Conservation (phyloP, 352 stramenopile genomes). For the Globisporangium orthogonon region DNA sequence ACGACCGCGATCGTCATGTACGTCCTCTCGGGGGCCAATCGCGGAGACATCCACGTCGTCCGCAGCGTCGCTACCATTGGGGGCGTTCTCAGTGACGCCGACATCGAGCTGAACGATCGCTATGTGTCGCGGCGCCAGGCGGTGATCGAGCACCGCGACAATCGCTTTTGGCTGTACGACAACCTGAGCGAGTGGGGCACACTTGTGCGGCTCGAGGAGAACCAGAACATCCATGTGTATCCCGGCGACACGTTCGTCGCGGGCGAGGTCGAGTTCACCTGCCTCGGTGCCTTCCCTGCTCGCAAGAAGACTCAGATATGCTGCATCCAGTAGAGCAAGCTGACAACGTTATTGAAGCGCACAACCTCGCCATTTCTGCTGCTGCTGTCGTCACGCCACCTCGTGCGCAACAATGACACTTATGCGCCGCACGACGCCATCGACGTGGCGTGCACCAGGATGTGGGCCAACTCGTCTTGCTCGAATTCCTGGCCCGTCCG, state of each 20-base stretch:
- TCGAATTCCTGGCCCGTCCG: constrained; percentile 51
- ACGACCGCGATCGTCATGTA: constrained; percentile 64
- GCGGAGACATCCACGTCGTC: constrained; percentile 73
- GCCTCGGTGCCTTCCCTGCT: constrained; percentile 51
- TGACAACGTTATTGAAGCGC: not conserved
- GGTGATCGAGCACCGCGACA: constrained; percentile 68
- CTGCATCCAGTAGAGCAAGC: constrained; percentile 28
- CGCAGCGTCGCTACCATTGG: constrained; percentile 57
- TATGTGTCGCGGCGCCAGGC: constrained; percentile 53
- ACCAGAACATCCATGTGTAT: constrained; percentile 52
- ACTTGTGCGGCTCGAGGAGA: constrained; percentile 68
- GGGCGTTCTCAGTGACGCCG: constrained; percentile 35
- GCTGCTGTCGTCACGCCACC: constrained; percentile 2
- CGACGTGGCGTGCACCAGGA: constrained; percentile 35
- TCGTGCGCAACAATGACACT: not conserved
- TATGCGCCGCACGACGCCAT: not conserved
- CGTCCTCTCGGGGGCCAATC: constrained; percentile 67
- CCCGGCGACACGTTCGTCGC: constrained; percentile 65
- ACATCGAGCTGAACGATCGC: constrained; percentile 68
- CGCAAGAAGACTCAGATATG: constrained; percentile 52
- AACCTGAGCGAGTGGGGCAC: constrained; percentile 61
- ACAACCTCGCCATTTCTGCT: not conserved
- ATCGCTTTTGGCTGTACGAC: constrained; percentile 71
- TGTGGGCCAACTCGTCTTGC: constrained; percentile 42
- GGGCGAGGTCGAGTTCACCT: constrained; percentile 74